A percentile compares a stretch with the other conserved stretches of the same genome.
These are phyloP conservation scores for Pseudohalonectria lignicola DNA, from an alignment of 2,329 filamentous ascomycete species.

Conservation along the genomic window DNA sequence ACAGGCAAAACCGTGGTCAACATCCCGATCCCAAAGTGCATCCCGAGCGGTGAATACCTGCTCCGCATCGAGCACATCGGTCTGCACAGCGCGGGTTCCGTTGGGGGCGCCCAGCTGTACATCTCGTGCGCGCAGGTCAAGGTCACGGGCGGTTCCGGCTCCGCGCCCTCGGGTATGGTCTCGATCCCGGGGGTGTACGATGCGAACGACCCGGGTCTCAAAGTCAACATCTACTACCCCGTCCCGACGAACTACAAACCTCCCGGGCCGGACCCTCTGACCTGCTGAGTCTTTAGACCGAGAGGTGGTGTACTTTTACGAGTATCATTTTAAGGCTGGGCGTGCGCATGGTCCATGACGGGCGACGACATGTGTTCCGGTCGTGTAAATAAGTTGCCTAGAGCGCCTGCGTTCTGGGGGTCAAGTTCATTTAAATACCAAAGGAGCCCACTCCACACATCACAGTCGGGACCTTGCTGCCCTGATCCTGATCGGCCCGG, in stretches of 20 bases:
- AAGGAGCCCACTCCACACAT: too few species aligned
- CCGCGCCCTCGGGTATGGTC: conserved; percentile 10
- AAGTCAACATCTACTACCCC: conserved; percentile 29
- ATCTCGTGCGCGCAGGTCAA: conserved; percentile 17
- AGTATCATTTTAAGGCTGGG: too few species aligned
- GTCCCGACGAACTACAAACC: conserved; percentile 23
- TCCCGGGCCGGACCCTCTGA: conserved; percentile 9
- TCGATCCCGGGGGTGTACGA: conserved; percentile 19
- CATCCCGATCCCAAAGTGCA: conserved; percentile 19
- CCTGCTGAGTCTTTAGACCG: too few species aligned
- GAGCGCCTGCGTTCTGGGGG: too few species aligned
- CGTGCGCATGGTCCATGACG: too few species aligned
- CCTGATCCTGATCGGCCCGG: too few species aligned
- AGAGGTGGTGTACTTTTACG: too few species aligned
- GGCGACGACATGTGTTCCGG: too few species aligned
- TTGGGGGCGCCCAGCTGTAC: conserved; percentile 22
- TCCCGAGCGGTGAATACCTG: conserved; percentile 22
- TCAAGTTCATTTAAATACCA: too few species aligned
- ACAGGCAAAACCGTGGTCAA: conserved; percentile 13
- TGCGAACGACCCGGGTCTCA: conserved; percentile 15
- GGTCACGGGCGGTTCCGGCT: conserved; percentile 14
- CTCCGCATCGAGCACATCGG: conserved; percentile 24
- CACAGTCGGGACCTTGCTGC: too few species aligned
- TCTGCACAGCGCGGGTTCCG: conserved; percentile 17
- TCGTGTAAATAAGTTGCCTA: too few species aligned